phyloP scores from a whole-genome alignment of 1,284 basidiomycete species.

The Irpex rosettiformis region DNA sequence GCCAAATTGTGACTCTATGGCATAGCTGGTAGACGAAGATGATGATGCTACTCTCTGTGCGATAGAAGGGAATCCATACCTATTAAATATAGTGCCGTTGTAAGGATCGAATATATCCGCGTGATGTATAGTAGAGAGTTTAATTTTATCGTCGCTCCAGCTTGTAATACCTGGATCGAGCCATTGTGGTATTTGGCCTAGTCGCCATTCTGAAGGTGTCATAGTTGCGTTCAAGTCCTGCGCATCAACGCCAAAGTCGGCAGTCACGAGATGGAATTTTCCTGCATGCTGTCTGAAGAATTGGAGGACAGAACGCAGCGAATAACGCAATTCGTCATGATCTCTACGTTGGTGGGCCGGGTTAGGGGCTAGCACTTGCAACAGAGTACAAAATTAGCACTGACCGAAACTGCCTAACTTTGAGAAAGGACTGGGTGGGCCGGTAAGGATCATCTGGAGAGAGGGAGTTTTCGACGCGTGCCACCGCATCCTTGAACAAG shows the following conservation, averaged over 20 bases:
- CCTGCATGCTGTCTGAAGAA: constrained; percentile 8
- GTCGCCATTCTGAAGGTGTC: background rate
- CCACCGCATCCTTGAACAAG: constrained; percentile 10
- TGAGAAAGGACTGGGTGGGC: constrained; percentile 6
- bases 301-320: constrained; percentile 9
- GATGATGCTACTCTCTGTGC: background rate
- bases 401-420: constrained; percentile 12
- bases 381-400: background rate
- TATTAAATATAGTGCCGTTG: constrained; percentile 25
- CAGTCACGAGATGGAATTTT: constrained; percentile 10
- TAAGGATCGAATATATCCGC: constrained; percentile 27
- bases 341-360: constrained; percentile 2
- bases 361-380: no score
- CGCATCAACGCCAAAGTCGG: constrained; percentile 11
- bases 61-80: constrained; percentile 14
- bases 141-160: constrained; percentile 24
- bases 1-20: constrained; percentile 28
- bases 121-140: constrained; percentile 26
- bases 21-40: constrained; percentile 19
- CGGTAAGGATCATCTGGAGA: constrained; percentile 4
- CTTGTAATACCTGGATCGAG: constrained; percentile 5
- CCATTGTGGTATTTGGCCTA: constrained; percentile 14
- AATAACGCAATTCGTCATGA: constrained; percentile 14
- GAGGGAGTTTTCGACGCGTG: constrained; percentile 5
- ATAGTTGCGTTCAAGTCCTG: constrained; percentile 1